phyloP scores from a whole-genome alignment of 306 rosid species.

The Fagus sylvatica region DNA sequence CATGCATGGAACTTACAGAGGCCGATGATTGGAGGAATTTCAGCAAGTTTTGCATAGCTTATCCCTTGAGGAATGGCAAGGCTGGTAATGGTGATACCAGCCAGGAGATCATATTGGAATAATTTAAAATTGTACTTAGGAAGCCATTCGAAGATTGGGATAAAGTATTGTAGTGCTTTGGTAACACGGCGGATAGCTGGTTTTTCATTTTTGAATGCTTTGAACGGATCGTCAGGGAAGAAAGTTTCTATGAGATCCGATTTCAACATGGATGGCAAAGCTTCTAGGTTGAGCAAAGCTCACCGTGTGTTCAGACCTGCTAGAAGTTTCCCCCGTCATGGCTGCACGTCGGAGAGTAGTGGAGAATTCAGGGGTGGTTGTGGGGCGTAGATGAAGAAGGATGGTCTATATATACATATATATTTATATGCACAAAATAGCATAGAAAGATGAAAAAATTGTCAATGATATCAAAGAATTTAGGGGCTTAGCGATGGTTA shows the following conservation, averaged over 20 bases:
- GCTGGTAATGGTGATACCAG: slow-evolving; percentile 81
- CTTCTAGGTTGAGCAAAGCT: slow-evolving; percentile 42
- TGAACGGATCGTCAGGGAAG: slow-evolving; percentile 78
- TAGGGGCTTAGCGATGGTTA: too few species aligned
- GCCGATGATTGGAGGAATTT: slow-evolving; percentile 74
- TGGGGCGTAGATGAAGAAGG: too few species aligned
- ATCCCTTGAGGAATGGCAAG: slow-evolving; percentile 98
- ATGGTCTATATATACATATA: too few species aligned
- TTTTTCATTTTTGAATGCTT: slow-evolving; percentile 36
- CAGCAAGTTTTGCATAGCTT: slow-evolving; percentile 80
- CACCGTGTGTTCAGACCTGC: slow-evolving; percentile 35
- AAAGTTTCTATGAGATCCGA: slow-evolving; percentile 55
- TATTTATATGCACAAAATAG: too few species aligned
- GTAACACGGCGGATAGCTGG: neutral
- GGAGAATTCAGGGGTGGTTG: too few species aligned
- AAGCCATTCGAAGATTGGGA: slow-evolving; percentile 74
- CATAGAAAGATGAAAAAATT: too few species aligned
- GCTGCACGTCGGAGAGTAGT: too few species aligned
- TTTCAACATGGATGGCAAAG: slow-evolving; percentile 35
- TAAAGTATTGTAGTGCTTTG: slow-evolving; percentile 52
- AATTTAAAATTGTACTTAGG: slow-evolving; percentile 43
- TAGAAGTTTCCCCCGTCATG: neutral
- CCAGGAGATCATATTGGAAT: slow-evolving; percentile 56
- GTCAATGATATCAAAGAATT: too few species aligned
- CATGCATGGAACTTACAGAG: slow-evolving; percentile 58